These are phyloP conservation scores for Vicia villosa DNA, from an alignment of 306 rosid species.

Conservation along the genomic window DNA sequence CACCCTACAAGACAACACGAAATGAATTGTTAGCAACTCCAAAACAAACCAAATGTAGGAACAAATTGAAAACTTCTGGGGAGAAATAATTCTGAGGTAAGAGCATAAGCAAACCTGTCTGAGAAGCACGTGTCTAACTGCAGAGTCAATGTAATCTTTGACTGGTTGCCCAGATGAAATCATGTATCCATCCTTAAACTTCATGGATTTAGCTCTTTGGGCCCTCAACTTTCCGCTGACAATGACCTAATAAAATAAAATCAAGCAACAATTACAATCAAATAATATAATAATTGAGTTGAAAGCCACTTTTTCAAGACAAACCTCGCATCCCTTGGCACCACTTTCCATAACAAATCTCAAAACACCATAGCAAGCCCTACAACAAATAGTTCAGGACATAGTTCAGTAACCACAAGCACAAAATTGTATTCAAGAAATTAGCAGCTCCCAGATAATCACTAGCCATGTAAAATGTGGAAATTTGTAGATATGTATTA, in stretches of 20 bases:
- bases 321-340: slow-evolving; percentile 77
- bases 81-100: not conserved
- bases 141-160: slow-evolving; percentile 72
- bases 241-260: slow-evolving; percentile 55
- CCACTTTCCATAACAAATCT: slow-evolving; percentile 72
- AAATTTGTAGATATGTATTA: no score
- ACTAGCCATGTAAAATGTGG: no score
- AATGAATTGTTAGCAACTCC: not conserved
- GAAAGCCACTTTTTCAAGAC: not conserved
- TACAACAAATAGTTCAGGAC: slow-evolving; percentile 2
- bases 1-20: slow-evolving; percentile 42
- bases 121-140: slow-evolving; percentile 48
- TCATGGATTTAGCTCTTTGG: no score
- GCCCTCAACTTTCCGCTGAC: slow-evolving; percentile 5
- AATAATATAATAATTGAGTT: not conserved
- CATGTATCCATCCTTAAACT: slow-evolving; percentile 63
- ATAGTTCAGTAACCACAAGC: not conserved
- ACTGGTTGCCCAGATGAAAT: slow-evolving; percentile 94
- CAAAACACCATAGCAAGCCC: slow-evolving; percentile 55
- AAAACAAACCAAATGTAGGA: not conserved
- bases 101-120: slow-evolving; percentile 65
- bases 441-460: no score
- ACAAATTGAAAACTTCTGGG: not conserved
- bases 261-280: slow-evolving; percentile 2
- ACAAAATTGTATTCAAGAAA: not conserved